These are phyloP conservation scores for Lactarius indigo DNA, from an alignment of 768 basidiomycete genomes.

Conservation along the genomic window DNA sequence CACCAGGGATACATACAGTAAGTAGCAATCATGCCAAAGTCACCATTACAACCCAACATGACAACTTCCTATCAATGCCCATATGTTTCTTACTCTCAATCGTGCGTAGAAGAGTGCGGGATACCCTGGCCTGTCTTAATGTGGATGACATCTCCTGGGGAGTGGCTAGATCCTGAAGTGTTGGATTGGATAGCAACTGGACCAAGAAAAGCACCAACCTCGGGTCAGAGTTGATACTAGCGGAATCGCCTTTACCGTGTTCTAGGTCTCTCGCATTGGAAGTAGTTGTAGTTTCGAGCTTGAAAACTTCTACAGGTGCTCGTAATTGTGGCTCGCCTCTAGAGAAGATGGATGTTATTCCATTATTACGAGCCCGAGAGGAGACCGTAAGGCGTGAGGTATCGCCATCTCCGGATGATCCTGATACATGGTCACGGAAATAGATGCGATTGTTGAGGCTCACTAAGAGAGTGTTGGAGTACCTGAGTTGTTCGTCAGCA, in stretches of 20 bases:
- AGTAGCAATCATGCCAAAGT: background rate
- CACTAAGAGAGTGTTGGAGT: constrained; percentile 30
- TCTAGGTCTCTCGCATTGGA: background rate
- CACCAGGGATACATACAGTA: background rate
- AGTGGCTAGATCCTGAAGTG: background rate
- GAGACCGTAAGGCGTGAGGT: background rate
- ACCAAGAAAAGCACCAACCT: background rate
- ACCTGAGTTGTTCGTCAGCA: constrained; percentile 9
- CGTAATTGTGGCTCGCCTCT: background rate
- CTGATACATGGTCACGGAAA: constrained; percentile 12
- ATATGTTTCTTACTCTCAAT: background rate
- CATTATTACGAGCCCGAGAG: background rate
- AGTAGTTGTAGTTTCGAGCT: background rate
- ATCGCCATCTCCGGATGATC: background rate
- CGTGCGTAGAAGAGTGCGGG: background rate
- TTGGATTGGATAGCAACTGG: background rate
- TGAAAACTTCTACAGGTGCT: background rate
- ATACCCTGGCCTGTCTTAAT: background rate
- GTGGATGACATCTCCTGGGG: background rate
- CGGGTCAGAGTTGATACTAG: background rate
- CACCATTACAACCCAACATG: background rate
- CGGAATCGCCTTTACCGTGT: background rate
- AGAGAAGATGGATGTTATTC: background rate
- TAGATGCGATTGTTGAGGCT: constrained; percentile 28
- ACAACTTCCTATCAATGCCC: background rate